phyloP scores from a whole-genome alignment of 257 asterid genomes.

The Echium plantagineum region DNA sequence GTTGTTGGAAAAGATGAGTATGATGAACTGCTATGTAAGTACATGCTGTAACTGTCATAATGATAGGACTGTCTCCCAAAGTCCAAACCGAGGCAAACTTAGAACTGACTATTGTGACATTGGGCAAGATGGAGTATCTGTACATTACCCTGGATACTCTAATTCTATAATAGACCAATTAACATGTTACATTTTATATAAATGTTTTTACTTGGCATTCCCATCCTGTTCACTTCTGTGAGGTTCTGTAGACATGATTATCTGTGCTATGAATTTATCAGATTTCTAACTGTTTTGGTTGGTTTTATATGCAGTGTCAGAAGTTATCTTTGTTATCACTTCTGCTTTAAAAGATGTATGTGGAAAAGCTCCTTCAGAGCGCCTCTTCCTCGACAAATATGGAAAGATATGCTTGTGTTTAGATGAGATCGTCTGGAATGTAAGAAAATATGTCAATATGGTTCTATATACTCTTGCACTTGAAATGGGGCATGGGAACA shows the following conservation, averaged over 20 bases:
- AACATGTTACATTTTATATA: too few species aligned
- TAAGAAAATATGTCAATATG: constrained; percentile 15
- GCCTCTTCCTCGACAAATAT: constrained; percentile 87
- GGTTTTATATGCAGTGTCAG: constrained; percentile 47
- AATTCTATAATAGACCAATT: too few species aligned
- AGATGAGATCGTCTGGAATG: constrained; percentile 99
- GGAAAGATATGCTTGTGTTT: constrained; percentile 91
- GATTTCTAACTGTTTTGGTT: constrained; percentile 1
- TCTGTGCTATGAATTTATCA: neutral
- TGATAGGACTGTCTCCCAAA: too few species aligned
- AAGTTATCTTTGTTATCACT: constrained; percentile 78
- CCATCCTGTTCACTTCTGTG: too few species aligned
- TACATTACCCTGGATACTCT: too few species aligned
- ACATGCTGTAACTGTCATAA: constrained; percentile 1
- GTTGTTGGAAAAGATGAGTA: constrained; percentile 96
- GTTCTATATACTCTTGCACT: constrained; percentile 1
- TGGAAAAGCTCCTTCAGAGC: constrained; percentile 84
- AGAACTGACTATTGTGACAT: too few species aligned
- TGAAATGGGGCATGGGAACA: neutral
- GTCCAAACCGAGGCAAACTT: too few species aligned
- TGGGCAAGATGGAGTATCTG: too few species aligned
- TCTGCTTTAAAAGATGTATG: constrained; percentile 90
- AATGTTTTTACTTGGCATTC: too few species aligned
- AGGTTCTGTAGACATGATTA: neutral
- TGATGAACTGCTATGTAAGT: constrained; percentile 91